These are phyloP conservation scores for Ophiostoma sp. DNA, from an alignment of 2,329 filamentous ascomycete species.

Conservation along the genomic window DNA sequence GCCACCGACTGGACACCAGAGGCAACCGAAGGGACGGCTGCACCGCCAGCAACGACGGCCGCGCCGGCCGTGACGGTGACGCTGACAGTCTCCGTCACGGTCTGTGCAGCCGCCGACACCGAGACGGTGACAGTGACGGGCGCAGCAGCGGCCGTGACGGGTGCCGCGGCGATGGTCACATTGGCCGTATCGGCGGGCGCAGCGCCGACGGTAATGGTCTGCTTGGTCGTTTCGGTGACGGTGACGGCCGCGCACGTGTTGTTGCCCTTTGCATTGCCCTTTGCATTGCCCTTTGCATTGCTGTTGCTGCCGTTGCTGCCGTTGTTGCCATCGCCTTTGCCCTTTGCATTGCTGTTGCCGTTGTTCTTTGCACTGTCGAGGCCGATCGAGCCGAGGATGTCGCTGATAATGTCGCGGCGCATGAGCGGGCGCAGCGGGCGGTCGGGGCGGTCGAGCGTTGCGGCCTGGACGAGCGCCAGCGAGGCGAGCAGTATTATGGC, in stretches of 20 bases:
- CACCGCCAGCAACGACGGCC: not conserved
- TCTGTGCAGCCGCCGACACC: not conserved
- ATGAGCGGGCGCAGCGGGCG: not conserved
- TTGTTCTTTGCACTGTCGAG: not conserved
- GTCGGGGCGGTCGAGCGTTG: not conserved
- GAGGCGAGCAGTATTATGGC: not conserved
- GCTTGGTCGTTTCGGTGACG: not conserved
- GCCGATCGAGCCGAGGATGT: not conserved
- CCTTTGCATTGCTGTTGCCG: conserved; percentile 15
- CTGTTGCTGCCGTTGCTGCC: not conserved
- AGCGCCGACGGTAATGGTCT: conserved; percentile 1
- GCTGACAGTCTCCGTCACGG: not conserved
- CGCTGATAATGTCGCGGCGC: not conserved
- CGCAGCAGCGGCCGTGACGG: not conserved
- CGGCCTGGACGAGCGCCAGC: not conserved
- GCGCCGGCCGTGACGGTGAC: not conserved
- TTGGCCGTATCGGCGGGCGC: conserved; percentile 4
- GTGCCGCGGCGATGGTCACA: not conserved
- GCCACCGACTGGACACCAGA: not conserved
- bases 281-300: not conserved
- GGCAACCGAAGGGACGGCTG: not conserved
- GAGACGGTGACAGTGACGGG: not conserved
- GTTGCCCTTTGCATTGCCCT: conserved; percentile 23
- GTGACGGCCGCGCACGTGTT: conserved; percentile 12
- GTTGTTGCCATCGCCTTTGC: not conserved